phyloP scores from a whole-genome alignment of 768 basidiomycete species.

The Exidia glandulosa region DNA sequence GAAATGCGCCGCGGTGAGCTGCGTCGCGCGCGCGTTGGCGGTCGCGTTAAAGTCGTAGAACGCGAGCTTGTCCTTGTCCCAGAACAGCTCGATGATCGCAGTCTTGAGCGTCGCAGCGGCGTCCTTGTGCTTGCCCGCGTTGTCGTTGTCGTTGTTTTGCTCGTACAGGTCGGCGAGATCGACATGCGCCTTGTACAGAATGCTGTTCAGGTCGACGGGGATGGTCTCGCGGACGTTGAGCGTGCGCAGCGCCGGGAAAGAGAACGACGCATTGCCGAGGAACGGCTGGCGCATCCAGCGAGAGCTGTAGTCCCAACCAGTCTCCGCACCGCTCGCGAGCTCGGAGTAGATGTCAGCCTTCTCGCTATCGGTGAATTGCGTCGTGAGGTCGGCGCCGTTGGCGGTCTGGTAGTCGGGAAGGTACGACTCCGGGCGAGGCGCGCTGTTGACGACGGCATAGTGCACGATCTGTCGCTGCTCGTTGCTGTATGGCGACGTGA shows the following conservation, averaged over 20 bases:
- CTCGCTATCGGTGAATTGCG: slow-evolving; percentile 49
- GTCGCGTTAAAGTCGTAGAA: slow-evolving; percentile 88
- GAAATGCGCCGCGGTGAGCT: slow-evolving; percentile 69
- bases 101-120: slow-evolving; percentile 47
- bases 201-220: slow-evolving; percentile 73
- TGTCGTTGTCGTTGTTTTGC: slow-evolving; percentile 21
- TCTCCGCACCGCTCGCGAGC: slow-evolving; percentile 81
- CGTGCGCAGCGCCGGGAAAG: slow-evolving; percentile 44
- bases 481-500: slow-evolving; percentile 63
- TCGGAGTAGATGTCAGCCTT: slow-evolving; percentile 68
- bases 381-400: slow-evolving; percentile 40
- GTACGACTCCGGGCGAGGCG: slow-evolving; percentile 66
- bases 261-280: slow-evolving; percentile 11
- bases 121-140: slow-evolving; percentile 32
- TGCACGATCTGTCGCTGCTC: slow-evolving; percentile 53
- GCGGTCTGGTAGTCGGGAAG: slow-evolving; percentile 63
- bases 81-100: slow-evolving; percentile 77
- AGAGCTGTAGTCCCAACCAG: slow-evolving; percentile 38
- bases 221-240: slow-evolving; percentile 61
- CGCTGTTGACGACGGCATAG: slow-evolving; percentile 71
- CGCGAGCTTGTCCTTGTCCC: slow-evolving; percentile 72
- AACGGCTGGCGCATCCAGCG: slow-evolving; percentile 33
- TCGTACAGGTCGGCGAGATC: slow-evolving; percentile 51
- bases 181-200: slow-evolving; percentile 61
- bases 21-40: slow-evolving; percentile 45